These are phyloP conservation scores for Fusarium clavum DNA, from an alignment of 2,329 filamentous ascomycete species.

Conservation along the genomic window DNA sequence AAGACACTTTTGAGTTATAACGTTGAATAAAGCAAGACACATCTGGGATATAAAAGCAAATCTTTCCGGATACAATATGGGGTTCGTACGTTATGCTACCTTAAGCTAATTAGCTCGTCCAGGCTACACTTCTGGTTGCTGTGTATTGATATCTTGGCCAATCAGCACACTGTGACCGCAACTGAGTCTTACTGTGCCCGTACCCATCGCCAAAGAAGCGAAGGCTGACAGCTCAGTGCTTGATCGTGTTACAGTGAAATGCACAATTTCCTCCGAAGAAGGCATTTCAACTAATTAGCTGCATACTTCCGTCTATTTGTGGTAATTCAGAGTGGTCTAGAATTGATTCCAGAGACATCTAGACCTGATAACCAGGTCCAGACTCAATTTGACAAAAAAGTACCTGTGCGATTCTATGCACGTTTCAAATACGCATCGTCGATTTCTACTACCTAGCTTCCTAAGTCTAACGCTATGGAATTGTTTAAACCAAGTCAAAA, in stretches of 20 bases:
- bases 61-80: not conserved
- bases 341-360: constrained; percentile 28
- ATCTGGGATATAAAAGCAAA: constrained; percentile 8
- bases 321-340: constrained; percentile 19
- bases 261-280: constrained; percentile 2
- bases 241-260: constrained; percentile 11
- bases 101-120: not conserved
- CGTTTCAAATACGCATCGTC: constrained; percentile 6
- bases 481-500: constrained; percentile 8
- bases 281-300: constrained; percentile 12
- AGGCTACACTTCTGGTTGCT: not conserved
- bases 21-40: constrained; percentile 13
- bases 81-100: not conserved
- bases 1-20: constrained; percentile 23
- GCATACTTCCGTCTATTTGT: constrained; percentile 21
- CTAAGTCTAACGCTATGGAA: not conserved
- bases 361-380: constrained; percentile 14
- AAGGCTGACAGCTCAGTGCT: constrained; percentile 8
- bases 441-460: not conserved
- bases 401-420: not conserved
- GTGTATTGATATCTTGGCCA: not conserved
- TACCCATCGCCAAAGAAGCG: not conserved
- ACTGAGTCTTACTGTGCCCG: not conserved
- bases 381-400: not conserved
- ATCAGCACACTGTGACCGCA: not conserved